Evolutionary conservation across 1,139 yeast species (phyloP).

Genomic region (Casaregolazyma suthepensis): DNA sequence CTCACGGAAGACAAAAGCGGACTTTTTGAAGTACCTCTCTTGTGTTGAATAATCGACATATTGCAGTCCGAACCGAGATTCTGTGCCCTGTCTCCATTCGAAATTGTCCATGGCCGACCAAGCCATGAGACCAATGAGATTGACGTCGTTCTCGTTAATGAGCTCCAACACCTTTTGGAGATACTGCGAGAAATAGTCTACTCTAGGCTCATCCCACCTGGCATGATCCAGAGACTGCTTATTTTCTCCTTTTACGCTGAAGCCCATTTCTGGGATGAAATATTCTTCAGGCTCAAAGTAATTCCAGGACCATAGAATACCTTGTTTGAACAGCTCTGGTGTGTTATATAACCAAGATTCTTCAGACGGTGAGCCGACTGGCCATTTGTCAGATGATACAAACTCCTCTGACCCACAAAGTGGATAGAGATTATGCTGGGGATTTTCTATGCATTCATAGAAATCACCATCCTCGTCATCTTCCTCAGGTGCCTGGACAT

Average conservation of each 20-base stretch:
- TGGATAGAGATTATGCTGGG: conserved; percentile 18
- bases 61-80: conserved; percentile 35
- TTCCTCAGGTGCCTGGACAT: conserved; percentile 24
- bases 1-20: conserved; percentile 30
- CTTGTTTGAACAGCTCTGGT: conserved; percentile 21
- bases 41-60: conserved; percentile 34
- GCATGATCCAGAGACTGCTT: conserved; percentile 30
- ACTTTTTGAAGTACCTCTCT: conserved; percentile 33
- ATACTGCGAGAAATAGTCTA: conserved; percentile 32
- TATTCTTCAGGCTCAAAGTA: conserved; percentile 19
- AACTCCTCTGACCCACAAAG: conserved; percentile 19
- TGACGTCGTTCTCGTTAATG: conserved; percentile 28
- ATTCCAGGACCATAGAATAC: conserved; percentile 25
- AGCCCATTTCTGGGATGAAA: conserved; percentile 35
- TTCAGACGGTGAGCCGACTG: conserved; percentile 31
- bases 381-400: conserved; percentile 30
- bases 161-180: conserved; percentile 30
- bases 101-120: conserved; percentile 37
- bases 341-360: conserved; percentile 24
- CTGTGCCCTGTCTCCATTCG: conserved; percentile 34
- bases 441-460: conserved; percentile 25
- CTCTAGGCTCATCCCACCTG: conserved; percentile 31
- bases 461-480: conserved; percentile 19
- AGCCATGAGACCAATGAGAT: conserved; percentile 34
- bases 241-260: conserved; percentile 34